Evolutionary conservation across 2,329 filamentous ascomycete genomes (phyloP).

Genomic region (Colletotrichum coccodes): DNA sequence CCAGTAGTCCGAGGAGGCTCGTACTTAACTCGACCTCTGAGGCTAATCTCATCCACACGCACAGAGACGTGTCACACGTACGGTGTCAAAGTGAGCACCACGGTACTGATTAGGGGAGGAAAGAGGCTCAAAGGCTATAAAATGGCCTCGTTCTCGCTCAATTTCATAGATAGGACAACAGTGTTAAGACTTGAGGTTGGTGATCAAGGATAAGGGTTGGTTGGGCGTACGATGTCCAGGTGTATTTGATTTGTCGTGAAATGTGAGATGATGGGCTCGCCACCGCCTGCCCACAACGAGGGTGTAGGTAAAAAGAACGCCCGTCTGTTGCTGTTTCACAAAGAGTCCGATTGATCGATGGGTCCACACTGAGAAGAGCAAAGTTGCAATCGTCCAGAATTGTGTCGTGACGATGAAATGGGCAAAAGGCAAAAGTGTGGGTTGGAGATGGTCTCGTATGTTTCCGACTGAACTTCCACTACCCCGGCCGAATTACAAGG

Average conservation of each 20-base stretch:
- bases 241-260: background rate
- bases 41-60: background rate
- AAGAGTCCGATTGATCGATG: background rate
- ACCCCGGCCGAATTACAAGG: constrained; percentile 20
- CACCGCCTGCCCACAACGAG: background rate
- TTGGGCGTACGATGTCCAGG: background rate
- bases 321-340: constrained; percentile 13
- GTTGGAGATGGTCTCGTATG: background rate
- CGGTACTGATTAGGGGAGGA: background rate
- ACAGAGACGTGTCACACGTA: background rate
- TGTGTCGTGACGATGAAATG: background rate
- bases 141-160: constrained; percentile 30
- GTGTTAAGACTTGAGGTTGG: background rate
- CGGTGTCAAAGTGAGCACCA: background rate
- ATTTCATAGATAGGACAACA: background rate
- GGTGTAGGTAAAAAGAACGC: constrained; percentile 3
- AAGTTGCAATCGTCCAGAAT: background rate
- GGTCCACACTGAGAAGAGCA: background rate
- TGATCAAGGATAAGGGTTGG: background rate
- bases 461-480: constrained; percentile 22
- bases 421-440: constrained; percentile 19
- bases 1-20: background rate
- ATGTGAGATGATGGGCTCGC: constrained; percentile 18
- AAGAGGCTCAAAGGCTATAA: constrained; percentile 11
- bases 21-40: constrained; percentile 1